Conservation (phyloP, 352 stramenopile species). For the Plasmopara muralis region DNA sequence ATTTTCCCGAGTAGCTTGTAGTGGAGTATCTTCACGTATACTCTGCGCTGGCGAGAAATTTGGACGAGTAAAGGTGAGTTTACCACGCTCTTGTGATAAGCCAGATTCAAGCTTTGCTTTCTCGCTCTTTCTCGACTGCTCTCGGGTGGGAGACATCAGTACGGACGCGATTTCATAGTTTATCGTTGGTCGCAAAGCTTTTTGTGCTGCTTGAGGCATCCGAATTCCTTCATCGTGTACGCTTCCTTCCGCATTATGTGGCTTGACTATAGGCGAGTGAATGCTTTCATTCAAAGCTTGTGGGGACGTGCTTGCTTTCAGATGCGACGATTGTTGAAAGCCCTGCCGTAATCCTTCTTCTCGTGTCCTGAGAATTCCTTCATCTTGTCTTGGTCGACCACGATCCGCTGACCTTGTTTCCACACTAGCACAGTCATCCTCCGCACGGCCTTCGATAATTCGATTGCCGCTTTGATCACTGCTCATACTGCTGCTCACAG, state of each 20-base stretch:
- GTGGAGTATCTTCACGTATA: slow-evolving; percentile 1
- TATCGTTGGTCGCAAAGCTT: background rate
- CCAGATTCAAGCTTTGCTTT: slow-evolving; percentile 5
- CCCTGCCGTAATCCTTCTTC: slow-evolving; percentile 6
- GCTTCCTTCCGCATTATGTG: background rate
- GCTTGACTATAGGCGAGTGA: slow-evolving; percentile 1
- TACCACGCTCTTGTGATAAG: slow-evolving; percentile 1
- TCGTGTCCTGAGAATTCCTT: background rate
- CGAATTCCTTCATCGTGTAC: slow-evolving; percentile 1
- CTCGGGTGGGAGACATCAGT: background rate
- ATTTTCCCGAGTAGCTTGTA: background rate
- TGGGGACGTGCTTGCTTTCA: background rate
- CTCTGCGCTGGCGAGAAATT: background rate
- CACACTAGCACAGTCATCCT: slow-evolving; percentile 3
- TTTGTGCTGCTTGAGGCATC: background rate
- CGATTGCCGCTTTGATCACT: slow-evolving; percentile 16
- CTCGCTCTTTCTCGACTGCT: slow-evolving; percentile 4
- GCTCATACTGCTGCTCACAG: slow-evolving; percentile 57
- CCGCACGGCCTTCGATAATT: slow-evolving; percentile 3
- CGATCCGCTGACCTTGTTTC: slow-evolving; percentile 4
- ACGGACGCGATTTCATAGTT: slow-evolving; percentile 2
- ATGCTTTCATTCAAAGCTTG: slow-evolving; percentile 4
- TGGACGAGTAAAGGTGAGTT: slow-evolving; percentile 1
- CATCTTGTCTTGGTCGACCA: background rate
- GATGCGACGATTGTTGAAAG: background rate